These are phyloP conservation scores for Macrocybe sp. DNA, from an alignment of 1,284 basidiomycete species.

Conservation along the genomic window DNA sequence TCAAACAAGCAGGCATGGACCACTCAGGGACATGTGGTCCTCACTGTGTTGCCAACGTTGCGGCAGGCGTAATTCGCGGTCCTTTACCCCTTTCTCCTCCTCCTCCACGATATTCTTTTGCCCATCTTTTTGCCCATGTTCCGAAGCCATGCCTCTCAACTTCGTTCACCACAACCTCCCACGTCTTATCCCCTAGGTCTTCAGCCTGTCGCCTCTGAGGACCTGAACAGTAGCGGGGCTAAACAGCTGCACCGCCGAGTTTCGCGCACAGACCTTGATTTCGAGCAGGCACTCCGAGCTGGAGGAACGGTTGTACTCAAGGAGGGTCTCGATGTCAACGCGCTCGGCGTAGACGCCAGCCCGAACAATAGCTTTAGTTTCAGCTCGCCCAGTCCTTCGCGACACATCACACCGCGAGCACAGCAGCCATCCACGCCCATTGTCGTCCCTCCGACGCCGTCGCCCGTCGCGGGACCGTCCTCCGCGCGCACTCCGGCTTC, in stretches of 20 bases:
- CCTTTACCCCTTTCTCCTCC: background rate
- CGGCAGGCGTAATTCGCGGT: background rate
- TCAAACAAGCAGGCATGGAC: background rate
- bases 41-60: background rate
- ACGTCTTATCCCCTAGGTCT: constrained; percentile 50
- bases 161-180: constrained; percentile 14
- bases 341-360: constrained; percentile 49
- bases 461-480: constrained; percentile 27
- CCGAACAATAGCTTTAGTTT: constrained; percentile 27
- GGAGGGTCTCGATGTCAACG: constrained; percentile 64
- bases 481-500: constrained; percentile 14
- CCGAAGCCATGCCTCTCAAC: constrained; percentile 10
- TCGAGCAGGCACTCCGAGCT: constrained; percentile 65
- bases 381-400: constrained; percentile 29
- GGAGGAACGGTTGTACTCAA: constrained; percentile 62
- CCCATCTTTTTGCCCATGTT: constrained; percentile 41
- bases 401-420: constrained; percentile 24
- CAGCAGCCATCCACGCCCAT: constrained; percentile 40
- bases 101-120: constrained; percentile 8
- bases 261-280: constrained; percentile 72
- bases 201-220: constrained; percentile 49
- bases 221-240: constrained; percentile 29
- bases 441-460: constrained; percentile 54
- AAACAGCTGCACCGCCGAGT: constrained; percentile 39
- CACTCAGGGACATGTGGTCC: constrained; percentile 2